A percentile compares a stretch with the other conserved stretches of the same genome.
Conservation (phyloP, 225 moss, liverwort and hornwort genomes). For the Rhytidiadelphus loreus region DNA sequence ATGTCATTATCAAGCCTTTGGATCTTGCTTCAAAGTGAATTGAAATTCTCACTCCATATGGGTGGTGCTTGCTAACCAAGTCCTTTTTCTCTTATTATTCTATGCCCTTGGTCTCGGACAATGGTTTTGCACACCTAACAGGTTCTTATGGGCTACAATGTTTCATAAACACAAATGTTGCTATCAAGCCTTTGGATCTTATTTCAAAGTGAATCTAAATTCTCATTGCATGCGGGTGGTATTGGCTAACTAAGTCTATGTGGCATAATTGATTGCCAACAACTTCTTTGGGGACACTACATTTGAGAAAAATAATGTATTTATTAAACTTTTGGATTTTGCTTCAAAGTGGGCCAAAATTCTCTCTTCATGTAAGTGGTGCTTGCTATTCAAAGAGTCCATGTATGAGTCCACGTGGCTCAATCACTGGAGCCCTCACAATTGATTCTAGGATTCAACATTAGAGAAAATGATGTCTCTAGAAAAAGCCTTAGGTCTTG, state of each 20-base stretch:
- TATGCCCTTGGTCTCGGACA: not conserved
- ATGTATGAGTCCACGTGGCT: not conserved
- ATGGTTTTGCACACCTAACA: not conserved
- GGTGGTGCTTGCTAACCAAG: not conserved
- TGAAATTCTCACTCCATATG: not conserved
- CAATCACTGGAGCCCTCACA: rapidly evolving
- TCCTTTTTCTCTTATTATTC: not conserved
- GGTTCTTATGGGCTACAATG: not conserved
- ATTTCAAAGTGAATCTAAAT: not conserved
- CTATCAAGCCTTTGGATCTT: not conserved
- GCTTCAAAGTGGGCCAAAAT: not conserved
- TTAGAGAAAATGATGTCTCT: not conserved
- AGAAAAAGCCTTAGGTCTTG: too few species aligned
- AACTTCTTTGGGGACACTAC: not conserved
- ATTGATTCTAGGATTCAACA: rapidly evolving
- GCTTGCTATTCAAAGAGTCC: too few species aligned
- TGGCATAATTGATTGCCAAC: not conserved
- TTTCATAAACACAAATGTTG: not conserved
- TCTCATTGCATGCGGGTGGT: not conserved
- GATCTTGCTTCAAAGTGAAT: not conserved
- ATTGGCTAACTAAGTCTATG: not conserved
- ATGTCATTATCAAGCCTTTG: not conserved
- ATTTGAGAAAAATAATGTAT: too few species aligned
- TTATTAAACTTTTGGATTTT: too few species aligned
- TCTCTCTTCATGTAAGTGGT: too few species aligned